Conservation (phyloP, 176 grass and related monocot species). For the Melocanna baccifera region DNA sequence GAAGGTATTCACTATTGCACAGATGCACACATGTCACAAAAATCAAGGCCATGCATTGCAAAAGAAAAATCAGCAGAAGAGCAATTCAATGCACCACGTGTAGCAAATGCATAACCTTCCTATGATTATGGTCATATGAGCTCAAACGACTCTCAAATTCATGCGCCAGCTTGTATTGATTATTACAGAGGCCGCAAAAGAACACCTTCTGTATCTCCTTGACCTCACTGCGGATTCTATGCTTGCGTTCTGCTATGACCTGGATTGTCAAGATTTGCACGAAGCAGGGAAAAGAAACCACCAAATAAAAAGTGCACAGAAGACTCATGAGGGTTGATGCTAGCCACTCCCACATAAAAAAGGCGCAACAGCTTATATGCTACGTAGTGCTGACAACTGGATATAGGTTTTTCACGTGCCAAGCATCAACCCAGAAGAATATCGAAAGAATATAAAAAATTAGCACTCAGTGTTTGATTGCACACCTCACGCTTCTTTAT, state of each 20-base stretch:
- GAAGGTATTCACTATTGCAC: background rate
- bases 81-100: background rate
- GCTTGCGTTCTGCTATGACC: conserved; percentile 97
- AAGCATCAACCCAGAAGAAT: conserved; percentile 54
- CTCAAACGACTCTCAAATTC: conserved; percentile 96
- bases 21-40: background rate
- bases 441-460: conserved; percentile 16
- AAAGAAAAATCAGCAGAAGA: background rate
- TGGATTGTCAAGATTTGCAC: conserved; percentile 96
- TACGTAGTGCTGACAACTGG: conserved; percentile 28
- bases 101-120: conserved; percentile 59
- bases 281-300: conserved; percentile 74
- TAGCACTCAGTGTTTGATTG: conserved; percentile 3
- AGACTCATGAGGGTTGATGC: conserved; percentile 49
- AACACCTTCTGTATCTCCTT: conserved; percentile 95
- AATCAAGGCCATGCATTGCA: background rate
- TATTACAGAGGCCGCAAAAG: conserved; percentile 94
- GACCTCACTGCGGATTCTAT: conserved; percentile 93
- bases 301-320: conserved; percentile 82
- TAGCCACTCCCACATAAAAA: conserved; percentile 27
- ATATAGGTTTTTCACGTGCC: conserved; percentile 34
- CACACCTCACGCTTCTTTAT: conserved; percentile 92
- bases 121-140: conserved; percentile 98
- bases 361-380: background rate
- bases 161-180: conserved; percentile 88